phyloP scores from a whole-genome alignment of 768 basidiomycete genomes.

The Suillus tomentosus region DNA sequence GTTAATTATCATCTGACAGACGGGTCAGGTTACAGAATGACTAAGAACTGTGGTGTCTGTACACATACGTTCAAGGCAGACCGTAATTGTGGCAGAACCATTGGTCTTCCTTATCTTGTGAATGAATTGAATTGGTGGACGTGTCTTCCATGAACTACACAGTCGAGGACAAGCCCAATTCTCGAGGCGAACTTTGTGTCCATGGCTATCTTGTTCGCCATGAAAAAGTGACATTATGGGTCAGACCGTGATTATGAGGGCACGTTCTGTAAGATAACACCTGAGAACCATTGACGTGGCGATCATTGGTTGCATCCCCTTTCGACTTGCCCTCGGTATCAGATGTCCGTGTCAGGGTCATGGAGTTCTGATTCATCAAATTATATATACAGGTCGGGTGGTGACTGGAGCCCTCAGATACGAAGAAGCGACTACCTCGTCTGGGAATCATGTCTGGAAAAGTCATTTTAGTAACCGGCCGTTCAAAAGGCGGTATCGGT shows the following conservation, averaged over 20 bases:
- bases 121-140: too few species aligned
- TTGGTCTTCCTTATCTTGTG: too few species aligned
- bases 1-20: too few species aligned
- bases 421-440: not conserved
- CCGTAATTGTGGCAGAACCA: too few species aligned
- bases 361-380: not conserved
- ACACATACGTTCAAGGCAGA: too few species aligned
- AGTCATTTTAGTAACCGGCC: constrained; percentile 73
- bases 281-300: not conserved
- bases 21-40: too few species aligned
- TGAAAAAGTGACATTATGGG: not conserved
- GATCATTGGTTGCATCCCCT: constrained; percentile 9
- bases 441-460: constrained; percentile 12
- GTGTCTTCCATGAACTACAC: too few species aligned
- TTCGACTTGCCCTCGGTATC: constrained; percentile 14
- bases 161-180: too few species aligned
- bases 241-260: not conserved
- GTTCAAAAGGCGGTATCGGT: constrained; percentile 74
- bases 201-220: too few species aligned
- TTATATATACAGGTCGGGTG: not conserved
- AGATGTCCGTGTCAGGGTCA: not conserved
- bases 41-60: too few species aligned
- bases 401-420: not conserved
- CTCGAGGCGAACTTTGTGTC: too few species aligned
- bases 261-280: not conserved